phyloP scores from a whole-genome alignment of 345 rosid species.

The Eucalyptus curtisii region DNA sequence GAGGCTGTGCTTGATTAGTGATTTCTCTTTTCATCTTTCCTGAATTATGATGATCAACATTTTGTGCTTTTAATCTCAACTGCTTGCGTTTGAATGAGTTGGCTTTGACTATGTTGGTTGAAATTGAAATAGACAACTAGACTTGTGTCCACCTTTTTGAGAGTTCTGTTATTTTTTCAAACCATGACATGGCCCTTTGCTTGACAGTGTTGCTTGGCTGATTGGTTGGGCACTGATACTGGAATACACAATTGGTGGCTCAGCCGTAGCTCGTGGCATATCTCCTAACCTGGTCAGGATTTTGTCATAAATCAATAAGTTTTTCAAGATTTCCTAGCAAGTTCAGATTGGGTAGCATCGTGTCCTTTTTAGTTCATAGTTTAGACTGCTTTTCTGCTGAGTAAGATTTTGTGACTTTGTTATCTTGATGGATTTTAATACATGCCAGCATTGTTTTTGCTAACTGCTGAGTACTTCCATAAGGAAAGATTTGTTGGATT shows the following conservation, averaged over 20 bases:
- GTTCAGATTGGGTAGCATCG: background rate
- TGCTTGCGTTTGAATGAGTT: background rate
- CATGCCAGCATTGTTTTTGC: background rate
- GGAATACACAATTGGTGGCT: slow-evolving; percentile 93
- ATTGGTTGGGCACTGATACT: slow-evolving; percentile 91
- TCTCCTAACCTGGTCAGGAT: slow-evolving; percentile 10
- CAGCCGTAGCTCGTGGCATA: slow-evolving; percentile 64
- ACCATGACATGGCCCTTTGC: background rate
- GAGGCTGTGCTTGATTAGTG: background rate
- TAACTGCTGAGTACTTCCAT: background rate
- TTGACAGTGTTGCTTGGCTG: slow-evolving; percentile 79
- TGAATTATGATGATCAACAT: background rate
- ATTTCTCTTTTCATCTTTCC: background rate
- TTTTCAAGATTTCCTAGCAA: background rate
- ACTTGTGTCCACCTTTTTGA: background rate
- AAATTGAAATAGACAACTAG: background rate
- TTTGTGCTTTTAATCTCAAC: background rate
- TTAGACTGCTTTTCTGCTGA: background rate
- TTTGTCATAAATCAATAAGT: background rate
- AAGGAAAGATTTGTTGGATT: background rate
- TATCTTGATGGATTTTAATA: background rate
- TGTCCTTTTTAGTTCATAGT: background rate
- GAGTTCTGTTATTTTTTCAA: background rate
- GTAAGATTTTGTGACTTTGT: background rate
- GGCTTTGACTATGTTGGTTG: background rate